Evolutionary conservation across 2,329 filamentous ascomycete genomes (phyloP).

Genomic region (Chrysosphaeria jannelii): DNA sequence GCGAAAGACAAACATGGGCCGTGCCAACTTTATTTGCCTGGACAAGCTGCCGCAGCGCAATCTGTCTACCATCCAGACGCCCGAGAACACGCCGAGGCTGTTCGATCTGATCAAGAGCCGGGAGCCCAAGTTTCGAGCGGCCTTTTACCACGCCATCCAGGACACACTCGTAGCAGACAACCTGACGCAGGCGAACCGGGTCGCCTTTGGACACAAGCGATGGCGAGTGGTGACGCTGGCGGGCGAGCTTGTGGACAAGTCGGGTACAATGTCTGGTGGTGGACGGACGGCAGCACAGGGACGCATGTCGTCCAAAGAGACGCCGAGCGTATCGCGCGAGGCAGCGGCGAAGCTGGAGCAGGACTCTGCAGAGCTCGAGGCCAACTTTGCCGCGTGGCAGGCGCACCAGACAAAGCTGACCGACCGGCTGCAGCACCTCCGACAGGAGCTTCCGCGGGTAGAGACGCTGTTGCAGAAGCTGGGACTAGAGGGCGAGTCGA

Average conservation of each 20-base stretch:
- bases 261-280: slow-evolving; percentile 95
- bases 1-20: slow-evolving; percentile 84
- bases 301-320: slow-evolving; percentile 86
- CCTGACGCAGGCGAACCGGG: slow-evolving; percentile 83
- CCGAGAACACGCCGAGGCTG: slow-evolving; percentile 69
- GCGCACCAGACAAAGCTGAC: slow-evolving; percentile 62
- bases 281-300: slow-evolving; percentile 73
- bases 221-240: slow-evolving; percentile 94
- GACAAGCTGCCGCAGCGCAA: slow-evolving; percentile 61
- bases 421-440: slow-evolving; percentile 35
- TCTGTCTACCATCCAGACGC: slow-evolving; percentile 53
- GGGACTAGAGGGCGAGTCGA: slow-evolving; percentile 61
- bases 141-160: slow-evolving; percentile 85
- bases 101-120: slow-evolving; percentile 84
- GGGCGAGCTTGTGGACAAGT: slow-evolving; percentile 89
- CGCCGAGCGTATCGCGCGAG: slow-evolving; percentile 63
- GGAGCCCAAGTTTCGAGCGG: slow-evolving; percentile 58
- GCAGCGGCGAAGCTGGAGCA: slow-evolving; percentile 65
- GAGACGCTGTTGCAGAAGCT: slow-evolving; percentile 86
- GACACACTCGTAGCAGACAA: slow-evolving; percentile 85
- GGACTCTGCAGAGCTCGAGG: slow-evolving; percentile 61
- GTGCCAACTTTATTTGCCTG: slow-evolving; percentile 88
- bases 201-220: slow-evolving; percentile 74
- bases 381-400: slow-evolving; percentile 58
- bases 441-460: slow-evolving; percentile 50